These are phyloP conservation scores for Paracorniculantispora psalliotae DNA, from an alignment of 2,329 filamentous ascomycete genomes.

Conservation along the genomic window DNA sequence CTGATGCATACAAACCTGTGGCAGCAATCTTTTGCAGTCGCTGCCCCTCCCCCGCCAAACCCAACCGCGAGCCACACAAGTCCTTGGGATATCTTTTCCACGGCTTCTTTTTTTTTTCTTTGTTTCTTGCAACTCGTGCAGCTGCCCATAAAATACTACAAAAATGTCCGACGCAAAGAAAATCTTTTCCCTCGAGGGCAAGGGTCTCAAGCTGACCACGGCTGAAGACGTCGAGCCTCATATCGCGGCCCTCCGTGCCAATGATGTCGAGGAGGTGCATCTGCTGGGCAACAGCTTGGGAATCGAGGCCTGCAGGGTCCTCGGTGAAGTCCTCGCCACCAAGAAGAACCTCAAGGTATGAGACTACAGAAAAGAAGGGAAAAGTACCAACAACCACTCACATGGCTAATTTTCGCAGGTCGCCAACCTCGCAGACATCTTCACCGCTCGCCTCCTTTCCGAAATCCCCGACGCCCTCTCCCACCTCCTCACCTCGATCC, in stretches of 20 bases:
- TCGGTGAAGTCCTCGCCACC: constrained; percentile 76
- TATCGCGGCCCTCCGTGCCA: constrained; percentile 67
- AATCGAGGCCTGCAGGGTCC: constrained; percentile 76
- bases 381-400: background rate
- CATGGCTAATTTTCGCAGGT: constrained; percentile 38
- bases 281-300: constrained; percentile 91
- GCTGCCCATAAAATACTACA: background rate
- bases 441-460: constrained; percentile 85
- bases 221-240: constrained; percentile 82
- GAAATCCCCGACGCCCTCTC: constrained; percentile 91
- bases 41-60: constrained; percentile 17
- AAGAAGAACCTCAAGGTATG: constrained; percentile 76
- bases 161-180: constrained; percentile 52
- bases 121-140: background rate
- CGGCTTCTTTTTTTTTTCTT: background rate
- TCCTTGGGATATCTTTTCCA: constrained; percentile 1
- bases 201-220: constrained; percentile 85
- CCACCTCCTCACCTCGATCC: constrained; percentile 76
- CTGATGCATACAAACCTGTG: background rate
- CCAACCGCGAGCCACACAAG: background rate
- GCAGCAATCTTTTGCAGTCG: background rate
- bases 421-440: constrained; percentile 94
- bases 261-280: constrained; percentile 78
- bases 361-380: no score
- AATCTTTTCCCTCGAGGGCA: constrained; percentile 86